Base-by-base conservation (phyloP, 108 stramenopile species). In the Schizochytrium sp. region DNA sequence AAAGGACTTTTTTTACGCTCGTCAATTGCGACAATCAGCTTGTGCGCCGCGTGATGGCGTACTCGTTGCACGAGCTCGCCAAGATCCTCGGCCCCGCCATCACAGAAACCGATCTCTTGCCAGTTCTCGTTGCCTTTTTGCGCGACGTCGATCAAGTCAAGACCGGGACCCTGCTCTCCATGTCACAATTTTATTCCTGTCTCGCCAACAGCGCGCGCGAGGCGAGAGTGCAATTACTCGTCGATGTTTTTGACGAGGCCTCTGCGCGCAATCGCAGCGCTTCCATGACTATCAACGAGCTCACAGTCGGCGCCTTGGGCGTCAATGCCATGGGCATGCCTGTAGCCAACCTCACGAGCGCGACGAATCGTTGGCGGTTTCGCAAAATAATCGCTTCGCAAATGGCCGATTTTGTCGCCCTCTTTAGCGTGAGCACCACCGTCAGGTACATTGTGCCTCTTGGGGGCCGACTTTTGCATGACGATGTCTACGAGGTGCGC, bases 81-180 rank as follows among this genome's bases (percentile, higher is more conserved):
- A 92, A 94, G 88, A 94, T 98, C 88, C 87, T 98, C 16, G 97
- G 95, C 6, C 92, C 96, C 12, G 92, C 92, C 10, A 87, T 93
- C 19, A 87, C 93, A 0, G 90, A 94, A 57, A 44, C 47, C 12
- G 97, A 97, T 72, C 92, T 98, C 14, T 88, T 96, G 72, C 96
- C 96, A 0, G 93, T 94, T 25, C 96, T 98, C 88, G 95, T 97
- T 28, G 89, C 92, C 21, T 98, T 98, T 72, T 88, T 98, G 43
- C 92, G 93, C n/a, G 98, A 98, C 92, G 92, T 96, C 4, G 96
- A 96, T 87, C 96, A 98, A 23, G 98, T 99, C 43, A 94, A 96
- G 45, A 92, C 96, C 23, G 97, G 97, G 57, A 93, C 97, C 43
- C 89, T 99, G 43, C 93, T 94, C 21, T 94, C 96, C 88, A 92